phyloP scores from a whole-genome alignment of 2,329 filamentous ascomycete genomes.

The Colletotrichum theobromicola region DNA sequence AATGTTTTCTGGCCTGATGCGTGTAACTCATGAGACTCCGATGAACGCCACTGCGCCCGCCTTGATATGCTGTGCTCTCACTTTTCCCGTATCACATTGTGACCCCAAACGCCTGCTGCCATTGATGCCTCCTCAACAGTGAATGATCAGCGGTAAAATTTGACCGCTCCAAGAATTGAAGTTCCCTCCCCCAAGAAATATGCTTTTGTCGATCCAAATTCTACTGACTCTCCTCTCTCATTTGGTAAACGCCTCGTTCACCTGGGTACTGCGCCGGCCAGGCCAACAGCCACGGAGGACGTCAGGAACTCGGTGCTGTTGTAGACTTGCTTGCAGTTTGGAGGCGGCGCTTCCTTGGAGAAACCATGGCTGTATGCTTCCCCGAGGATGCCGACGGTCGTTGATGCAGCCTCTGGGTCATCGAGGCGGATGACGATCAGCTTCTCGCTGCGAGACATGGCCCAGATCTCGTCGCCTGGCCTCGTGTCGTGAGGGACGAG shows the following conservation, averaged over 20 bases:
- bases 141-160: not conserved
- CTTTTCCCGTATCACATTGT: not conserved
- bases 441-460: not conserved
- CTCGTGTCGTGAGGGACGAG: conserved; percentile 6
- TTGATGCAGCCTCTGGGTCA: not conserved
- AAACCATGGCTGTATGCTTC: conserved; percentile 15
- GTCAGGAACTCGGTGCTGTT: conserved; percentile 15
- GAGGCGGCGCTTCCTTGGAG: not conserved
- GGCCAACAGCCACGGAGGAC: conserved; percentile 21
- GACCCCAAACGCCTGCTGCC: not conserved
- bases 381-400: conserved; percentile 8
- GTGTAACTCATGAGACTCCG: not conserved
- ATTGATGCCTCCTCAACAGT: not conserved
- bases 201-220: not conserved
- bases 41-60: not conserved
- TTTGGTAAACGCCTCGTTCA: not conserved
- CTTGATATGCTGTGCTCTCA: not conserved
- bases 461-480: conserved; percentile 22
- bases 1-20: not conserved
- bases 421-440: conserved; percentile 7
- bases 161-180: not conserved
- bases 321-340: not conserved
- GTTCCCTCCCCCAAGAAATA: not conserved
- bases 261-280: conserved; percentile 18
- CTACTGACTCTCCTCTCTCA: not conserved